phyloP scores from a whole-genome alignment of 805 yeast species.

The Phaffomyces opuntiae region DNA sequence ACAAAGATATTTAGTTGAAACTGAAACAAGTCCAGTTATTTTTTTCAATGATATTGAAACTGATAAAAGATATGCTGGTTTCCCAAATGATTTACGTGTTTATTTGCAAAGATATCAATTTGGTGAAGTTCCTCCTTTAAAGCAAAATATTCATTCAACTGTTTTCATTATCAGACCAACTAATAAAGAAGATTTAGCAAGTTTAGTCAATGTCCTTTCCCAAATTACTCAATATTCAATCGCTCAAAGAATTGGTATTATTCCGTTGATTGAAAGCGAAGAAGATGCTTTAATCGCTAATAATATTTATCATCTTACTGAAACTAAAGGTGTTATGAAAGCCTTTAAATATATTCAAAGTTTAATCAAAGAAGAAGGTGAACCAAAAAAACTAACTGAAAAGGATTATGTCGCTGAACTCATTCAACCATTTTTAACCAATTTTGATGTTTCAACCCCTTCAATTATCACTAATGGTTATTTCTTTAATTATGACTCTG shows the following conservation, averaged over 20 bases:
- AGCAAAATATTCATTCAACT: slow-evolving; percentile 69
- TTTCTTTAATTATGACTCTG: slow-evolving; percentile 40
- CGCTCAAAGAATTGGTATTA: slow-evolving; percentile 76
- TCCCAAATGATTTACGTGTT: slow-evolving; percentile 36
- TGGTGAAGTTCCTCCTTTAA: slow-evolving; percentile 62
- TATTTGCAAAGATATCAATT: slow-evolving; percentile 41
- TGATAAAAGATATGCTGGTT: slow-evolving; percentile 47
- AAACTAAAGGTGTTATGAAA: slow-evolving; percentile 11
- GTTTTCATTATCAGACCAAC: slow-evolving; percentile 63
- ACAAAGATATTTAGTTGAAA: slow-evolving; percentile 23
- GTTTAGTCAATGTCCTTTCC: slow-evolving; percentile 42
- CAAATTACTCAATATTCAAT: slow-evolving; percentile 47
- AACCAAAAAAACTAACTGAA: slow-evolving; percentile 8
- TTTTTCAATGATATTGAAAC: slow-evolving; percentile 73
- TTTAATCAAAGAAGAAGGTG: slow-evolving; percentile 2
- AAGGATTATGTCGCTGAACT: slow-evolving; percentile 15
- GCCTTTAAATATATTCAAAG: slow-evolving; percentile 15
- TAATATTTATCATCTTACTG: slow-evolving; percentile 13
- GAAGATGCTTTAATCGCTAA: slow-evolving; percentile 16
- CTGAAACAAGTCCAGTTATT: slow-evolving; percentile 35
- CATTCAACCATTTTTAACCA: slow-evolving; percentile 23
- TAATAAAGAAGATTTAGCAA: slow-evolving; percentile 42
- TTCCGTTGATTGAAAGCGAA: slow-evolving; percentile 44
- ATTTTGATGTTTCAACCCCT: slow-evolving; percentile 40
- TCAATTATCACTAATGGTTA: slow-evolving; percentile 70